These are phyloP conservation scores for Acanthochlamys bracteata DNA, from an alignment of 106 monocot species.

Conservation along the genomic window DNA sequence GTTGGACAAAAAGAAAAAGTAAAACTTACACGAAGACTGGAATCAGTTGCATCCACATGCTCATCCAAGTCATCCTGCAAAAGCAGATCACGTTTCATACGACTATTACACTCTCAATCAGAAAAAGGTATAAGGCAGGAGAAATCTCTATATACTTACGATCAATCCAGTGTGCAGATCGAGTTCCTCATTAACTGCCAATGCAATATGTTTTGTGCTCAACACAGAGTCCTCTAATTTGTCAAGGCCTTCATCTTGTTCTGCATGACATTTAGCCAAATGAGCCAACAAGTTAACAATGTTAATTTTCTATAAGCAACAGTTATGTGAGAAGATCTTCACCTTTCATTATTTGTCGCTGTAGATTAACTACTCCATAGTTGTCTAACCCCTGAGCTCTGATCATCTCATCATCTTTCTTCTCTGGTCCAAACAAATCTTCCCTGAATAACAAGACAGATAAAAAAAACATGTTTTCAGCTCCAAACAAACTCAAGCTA, in stretches of 20 bases:
- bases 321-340: not conserved
- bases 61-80: constrained; percentile 46
- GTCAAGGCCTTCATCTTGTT: constrained; percentile 87
- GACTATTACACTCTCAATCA: not conserved
- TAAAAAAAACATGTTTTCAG: not conserved
- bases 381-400: constrained; percentile 62
- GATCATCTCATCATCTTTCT: constrained; percentile 47
- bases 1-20: not conserved
- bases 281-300: not conserved
- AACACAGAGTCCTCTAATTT: constrained; percentile 74
- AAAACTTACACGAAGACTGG: constrained; percentile 31
- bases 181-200: constrained; percentile 85
- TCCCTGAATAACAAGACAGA: constrained; percentile 26
- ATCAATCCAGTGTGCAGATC: constrained; percentile 78
- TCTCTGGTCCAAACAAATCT: constrained; percentile 54
- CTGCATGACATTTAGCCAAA: constrained; percentile 17
- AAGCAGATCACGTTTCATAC: not conserved
- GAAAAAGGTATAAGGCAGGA: not conserved
- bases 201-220: constrained; percentile 89
- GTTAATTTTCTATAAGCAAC: not conserved
- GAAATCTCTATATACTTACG: constrained; percentile 25
- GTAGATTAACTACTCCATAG: constrained; percentile 58
- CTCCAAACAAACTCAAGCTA: not conserved
- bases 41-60: constrained; percentile 44
- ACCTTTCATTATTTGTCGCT: constrained; percentile 56